Conservation (phyloP, 768 basidiomycete species). For the Suillus ampliporus region DNA sequence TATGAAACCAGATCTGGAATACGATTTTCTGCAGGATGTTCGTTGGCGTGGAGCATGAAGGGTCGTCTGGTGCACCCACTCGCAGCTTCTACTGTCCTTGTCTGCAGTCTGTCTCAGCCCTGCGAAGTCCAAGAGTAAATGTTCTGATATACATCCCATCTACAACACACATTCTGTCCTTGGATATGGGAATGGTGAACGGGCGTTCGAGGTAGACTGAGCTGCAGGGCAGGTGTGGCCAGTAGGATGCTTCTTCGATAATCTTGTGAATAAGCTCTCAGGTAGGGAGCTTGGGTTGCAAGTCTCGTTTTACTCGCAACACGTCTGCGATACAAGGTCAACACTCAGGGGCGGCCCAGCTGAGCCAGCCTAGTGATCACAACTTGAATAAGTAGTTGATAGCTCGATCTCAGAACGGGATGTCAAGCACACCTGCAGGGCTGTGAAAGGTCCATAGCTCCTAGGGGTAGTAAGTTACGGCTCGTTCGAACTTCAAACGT, state of each 20-base stretch:
- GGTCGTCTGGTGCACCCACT: neutral
- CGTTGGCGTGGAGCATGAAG: neutral
- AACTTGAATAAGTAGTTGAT: no score
- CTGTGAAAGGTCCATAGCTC: no score
- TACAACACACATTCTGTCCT: no score
- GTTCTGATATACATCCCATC: conserved; percentile 1
- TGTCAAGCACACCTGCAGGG: no score
- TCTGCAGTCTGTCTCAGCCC: neutral
- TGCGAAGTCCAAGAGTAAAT: neutral
- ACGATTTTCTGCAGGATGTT: neutral
- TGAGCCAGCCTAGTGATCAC: no score
- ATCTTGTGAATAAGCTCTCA: neutral
- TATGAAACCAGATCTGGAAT: conserved; percentile 8
- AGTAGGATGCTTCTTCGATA: conserved; percentile 4
- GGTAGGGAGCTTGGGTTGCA: neutral
- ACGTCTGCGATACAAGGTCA: no score
- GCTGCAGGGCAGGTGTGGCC: conserved; percentile 7
- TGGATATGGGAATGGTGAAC: neutral
- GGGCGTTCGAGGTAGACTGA: neutral
- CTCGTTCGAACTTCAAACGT: no score
- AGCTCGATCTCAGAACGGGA: no score
- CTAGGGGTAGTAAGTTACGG: no score
- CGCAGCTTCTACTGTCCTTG: neutral
- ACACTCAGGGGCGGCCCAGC: no score
- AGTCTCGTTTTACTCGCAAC: neutral